Base-by-base conservation (phyloP, 2,329 filamentous ascomycete genomes). In the Salinomyces thailandicus region DNA sequence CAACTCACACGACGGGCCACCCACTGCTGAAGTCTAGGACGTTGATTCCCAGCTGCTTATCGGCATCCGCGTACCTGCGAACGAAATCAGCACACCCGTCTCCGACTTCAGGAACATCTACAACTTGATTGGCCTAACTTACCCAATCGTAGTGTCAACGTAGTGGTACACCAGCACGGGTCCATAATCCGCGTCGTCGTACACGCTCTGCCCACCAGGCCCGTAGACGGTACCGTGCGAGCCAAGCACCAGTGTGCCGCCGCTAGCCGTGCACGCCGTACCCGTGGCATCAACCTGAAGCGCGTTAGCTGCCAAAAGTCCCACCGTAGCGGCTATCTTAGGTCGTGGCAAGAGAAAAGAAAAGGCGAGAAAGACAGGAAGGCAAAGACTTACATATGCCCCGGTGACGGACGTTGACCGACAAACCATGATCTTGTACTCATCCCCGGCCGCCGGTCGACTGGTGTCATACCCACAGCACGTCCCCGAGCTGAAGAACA, bases 361-460 rank as follows among this genome's bases (percentile, higher is more conserved):
- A 29, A 6, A 9, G 13, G 27, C 14, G 8, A 6, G 13, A 13
- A 15, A 15, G 20, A 7, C 16, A 18, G 19, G 9, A 32, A 6
- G 8, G 5, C 7, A n/a, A 24, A 24, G n/a, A 49, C 51, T 39
- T 40, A 54, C 72, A 48, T 75, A 83, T 1, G 61, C 62, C 0
- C 73, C 65, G 1, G 62, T 72, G 4, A 68, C 64, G 5, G 58
- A 63, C 1, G 55, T 62, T 3, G 70, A 73, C n/a, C 75, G 62
- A 59, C 78, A 81, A 17, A 79, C 75, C 49, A 69, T 71, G 52
- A 81, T 76, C 52, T 71, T 72, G 55, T 82, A 82, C 57, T 81
- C 78, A n/a, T 62, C 60, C 3, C 77, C 77, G 0, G 62, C 33
- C 0, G 72, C 66, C 0, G 77, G 75, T 37, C 53, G 59, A 36